Conservation (phyloP, 768 basidiomycete species). For the Psilocybe sp. region DNA sequence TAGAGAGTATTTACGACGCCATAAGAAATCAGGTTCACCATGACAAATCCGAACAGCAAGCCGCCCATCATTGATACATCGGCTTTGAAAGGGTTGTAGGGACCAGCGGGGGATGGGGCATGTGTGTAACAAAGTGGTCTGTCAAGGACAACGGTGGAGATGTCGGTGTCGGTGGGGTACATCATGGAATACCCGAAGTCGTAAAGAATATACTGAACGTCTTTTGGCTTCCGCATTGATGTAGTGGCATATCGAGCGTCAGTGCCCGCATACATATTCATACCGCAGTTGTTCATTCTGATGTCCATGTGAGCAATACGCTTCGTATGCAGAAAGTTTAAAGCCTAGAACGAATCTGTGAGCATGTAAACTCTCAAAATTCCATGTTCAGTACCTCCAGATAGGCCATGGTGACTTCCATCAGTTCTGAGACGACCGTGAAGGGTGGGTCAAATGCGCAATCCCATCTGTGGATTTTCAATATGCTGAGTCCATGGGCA, state of each 20-base stretch:
- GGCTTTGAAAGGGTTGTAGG: too few relatives aligned
- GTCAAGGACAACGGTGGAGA: background rate
- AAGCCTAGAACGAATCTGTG: too few relatives aligned
- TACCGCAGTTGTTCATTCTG: conserved; percentile 2
- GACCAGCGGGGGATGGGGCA: too few relatives aligned
- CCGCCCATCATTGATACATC: too few relatives aligned
- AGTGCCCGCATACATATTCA: conserved; percentile 2
- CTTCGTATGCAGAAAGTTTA: conserved; percentile 15
- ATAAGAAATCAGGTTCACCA: too few relatives aligned
- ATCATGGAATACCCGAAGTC: conserved; percentile 13
- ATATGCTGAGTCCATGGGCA: too few relatives aligned
- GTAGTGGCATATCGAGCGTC: background rate
- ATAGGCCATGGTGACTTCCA: background rate
- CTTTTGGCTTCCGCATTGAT: background rate
- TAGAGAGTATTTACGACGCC: too few relatives aligned
- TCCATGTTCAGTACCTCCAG: background rate
- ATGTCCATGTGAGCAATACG: conserved; percentile 13
- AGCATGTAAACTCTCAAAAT: too few relatives aligned
- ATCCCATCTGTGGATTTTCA: conserved; percentile 10
- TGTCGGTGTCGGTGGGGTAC: conserved; percentile 7
- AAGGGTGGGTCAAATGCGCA: conserved; percentile 1
- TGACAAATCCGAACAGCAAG: too few relatives aligned
- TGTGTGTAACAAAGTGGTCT: background rate
- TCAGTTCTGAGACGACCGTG: background rate
- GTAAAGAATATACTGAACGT: conserved; percentile 6